Percentiles rank a stretch among this genome's conserved stretches.
Evolutionary conservation across 441 rosid species (phyloP).

Genomic region (Erysimum pusillum): DNA sequence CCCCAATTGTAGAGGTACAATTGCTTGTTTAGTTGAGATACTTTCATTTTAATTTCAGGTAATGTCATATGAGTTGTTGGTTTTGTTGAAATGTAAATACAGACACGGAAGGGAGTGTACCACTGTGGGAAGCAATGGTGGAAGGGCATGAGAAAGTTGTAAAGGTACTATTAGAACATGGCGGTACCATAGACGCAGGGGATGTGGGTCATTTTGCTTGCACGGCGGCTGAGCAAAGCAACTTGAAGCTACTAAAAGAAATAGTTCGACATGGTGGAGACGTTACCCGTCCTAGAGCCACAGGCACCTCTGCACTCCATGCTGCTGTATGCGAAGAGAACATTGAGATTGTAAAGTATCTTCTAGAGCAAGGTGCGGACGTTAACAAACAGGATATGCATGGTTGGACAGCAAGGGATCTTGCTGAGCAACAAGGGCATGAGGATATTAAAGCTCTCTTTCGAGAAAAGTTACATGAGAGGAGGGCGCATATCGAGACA

Average conservation of each 20-base stretch:
- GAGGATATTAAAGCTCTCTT: slow-evolving; percentile 63
- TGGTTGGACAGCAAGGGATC: slow-evolving; percentile 70
- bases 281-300: slow-evolving; percentile 54
- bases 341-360: slow-evolving; percentile 67
- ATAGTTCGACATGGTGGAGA: slow-evolving; percentile 62
- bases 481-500: slow-evolving; percentile 44
- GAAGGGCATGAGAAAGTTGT: slow-evolving; percentile 59
- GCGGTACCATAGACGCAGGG: slow-evolving; percentile 57
- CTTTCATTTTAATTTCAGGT: neutral
- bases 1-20: slow-evolving; percentile 71
- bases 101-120: slow-evolving; percentile 72
- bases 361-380: slow-evolving; percentile 67
- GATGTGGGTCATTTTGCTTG: slow-evolving; percentile 82
- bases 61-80: neutral
- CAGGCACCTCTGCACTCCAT: slow-evolving; percentile 75
- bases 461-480: slow-evolving; percentile 33
- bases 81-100: slow-evolving; percentile 24
- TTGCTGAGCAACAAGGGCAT: slow-evolving; percentile 87
- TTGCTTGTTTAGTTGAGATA: neutral
- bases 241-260: slow-evolving; percentile 62
- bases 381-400: slow-evolving; percentile 66
- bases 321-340: slow-evolving; percentile 78
- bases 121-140: slow-evolving; percentile 83
- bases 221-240: slow-evolving; percentile 67
- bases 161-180: slow-evolving; percentile 57